Percentiles rank a stretch among this genome's conserved stretches.
phyloP scores from a whole-genome alignment of 257 asterid genomes.

The Primulina eburnea region DNA sequence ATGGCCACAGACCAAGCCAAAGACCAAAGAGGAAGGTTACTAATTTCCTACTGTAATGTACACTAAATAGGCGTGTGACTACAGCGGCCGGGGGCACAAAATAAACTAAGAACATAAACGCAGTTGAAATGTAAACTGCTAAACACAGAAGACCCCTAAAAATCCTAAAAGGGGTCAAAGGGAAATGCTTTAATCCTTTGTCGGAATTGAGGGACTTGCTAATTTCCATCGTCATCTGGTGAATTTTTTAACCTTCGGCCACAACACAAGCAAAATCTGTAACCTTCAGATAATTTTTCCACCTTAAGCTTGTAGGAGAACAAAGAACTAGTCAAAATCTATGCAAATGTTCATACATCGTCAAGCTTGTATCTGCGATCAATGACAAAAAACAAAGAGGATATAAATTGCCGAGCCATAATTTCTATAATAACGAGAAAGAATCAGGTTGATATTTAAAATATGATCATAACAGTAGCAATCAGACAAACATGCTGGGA shows the following conservation, averaged over 20 bases:
- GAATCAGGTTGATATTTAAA: no score
- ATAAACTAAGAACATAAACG: slow-evolving; percentile 68
- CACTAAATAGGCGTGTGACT: slow-evolving; percentile 54
- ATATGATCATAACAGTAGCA: not conserved
- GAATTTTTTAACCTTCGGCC: slow-evolving; percentile 11
- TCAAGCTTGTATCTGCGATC: not conserved
- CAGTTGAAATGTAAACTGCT: slow-evolving; percentile 54
- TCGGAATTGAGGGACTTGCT: slow-evolving; percentile 33
- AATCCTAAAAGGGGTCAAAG: slow-evolving; percentile 58
- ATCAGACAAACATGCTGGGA: not conserved
- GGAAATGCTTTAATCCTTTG: slow-evolving; percentile 53
- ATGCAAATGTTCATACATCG: no score
- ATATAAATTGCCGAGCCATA: slow-evolving; percentile 5
- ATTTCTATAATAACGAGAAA: no score
- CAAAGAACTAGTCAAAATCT: no score
- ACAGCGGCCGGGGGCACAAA: slow-evolving; percentile 56
- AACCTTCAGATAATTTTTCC: slow-evolving; percentile 4
- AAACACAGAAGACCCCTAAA: slow-evolving; percentile 68
- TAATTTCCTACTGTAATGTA: slow-evolving; percentile 68
- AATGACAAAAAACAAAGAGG: not conserved
- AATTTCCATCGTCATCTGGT: slow-evolving; percentile 36
- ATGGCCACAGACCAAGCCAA: slow-evolving; percentile 96
- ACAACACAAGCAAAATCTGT: slow-evolving; percentile 7
- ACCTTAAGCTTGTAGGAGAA: slow-evolving; percentile 16
- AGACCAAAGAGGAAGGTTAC: slow-evolving; percentile 66